Evolutionary conservation across 2,329 filamentous ascomycete genomes (phyloP).

Genomic region (Epichloe festucae): DNA sequence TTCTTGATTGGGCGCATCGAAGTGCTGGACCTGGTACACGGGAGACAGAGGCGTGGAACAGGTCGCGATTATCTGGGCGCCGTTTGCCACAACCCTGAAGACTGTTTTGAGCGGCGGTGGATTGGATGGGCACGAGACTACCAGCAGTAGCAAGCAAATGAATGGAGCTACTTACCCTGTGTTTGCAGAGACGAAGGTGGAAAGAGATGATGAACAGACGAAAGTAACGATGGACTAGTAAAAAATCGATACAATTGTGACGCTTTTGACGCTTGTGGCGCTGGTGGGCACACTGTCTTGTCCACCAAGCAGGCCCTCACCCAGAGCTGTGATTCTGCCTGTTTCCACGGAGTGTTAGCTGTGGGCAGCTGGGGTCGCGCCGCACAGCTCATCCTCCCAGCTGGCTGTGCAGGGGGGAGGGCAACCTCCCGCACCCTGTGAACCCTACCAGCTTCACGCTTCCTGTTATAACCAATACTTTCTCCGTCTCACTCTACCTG

Average conservation of each 20-base stretch:
- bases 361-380: constrained; percentile 3
- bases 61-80: not conserved
- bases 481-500: not conserved
- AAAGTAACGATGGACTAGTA: not conserved
- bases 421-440: constrained; percentile 1
- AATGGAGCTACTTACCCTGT: not conserved
- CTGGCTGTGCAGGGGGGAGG: constrained; percentile 1
- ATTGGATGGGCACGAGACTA: constrained; percentile 12
- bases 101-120: not conserved
- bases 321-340: constrained; percentile 12
- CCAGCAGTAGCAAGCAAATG: constrained; percentile 4
- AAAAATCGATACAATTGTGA: not conserved
- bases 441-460: not conserved
- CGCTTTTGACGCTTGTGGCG: not conserved
- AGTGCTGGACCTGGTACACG: not conserved
- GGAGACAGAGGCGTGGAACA: not conserved
- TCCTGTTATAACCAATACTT: not conserved
- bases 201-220: not conserved
- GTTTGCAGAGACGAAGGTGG: not conserved
- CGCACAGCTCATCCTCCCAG: not conserved
- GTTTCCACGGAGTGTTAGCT: constrained; percentile 14
- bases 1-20: not conserved
- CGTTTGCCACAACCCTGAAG: not conserved
- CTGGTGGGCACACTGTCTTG: not conserved
- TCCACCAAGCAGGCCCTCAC: not conserved